Evolutionary conservation across 1,139 yeast genomes (phyloP).

Genomic region (Candida albicans): DNA sequence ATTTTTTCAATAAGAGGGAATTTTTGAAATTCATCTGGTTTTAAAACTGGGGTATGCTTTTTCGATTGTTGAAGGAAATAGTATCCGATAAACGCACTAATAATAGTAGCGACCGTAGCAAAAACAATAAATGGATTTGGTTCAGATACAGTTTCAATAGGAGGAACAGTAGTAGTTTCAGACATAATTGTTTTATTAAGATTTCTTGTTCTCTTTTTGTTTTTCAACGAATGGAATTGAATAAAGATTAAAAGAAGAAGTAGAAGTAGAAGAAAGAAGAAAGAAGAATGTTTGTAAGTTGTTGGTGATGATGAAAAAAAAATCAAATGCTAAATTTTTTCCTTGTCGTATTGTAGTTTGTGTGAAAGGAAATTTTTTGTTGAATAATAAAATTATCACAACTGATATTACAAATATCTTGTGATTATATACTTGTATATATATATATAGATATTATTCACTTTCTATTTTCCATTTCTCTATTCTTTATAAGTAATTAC

Average conservation of each 20-base stretch:
- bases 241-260: neutral
- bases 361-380: no score
- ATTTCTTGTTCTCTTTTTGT: no score
- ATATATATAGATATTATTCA: no score
- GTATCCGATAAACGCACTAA: constrained; percentile 36
- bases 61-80: constrained; percentile 37
- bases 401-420: no score
- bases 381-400: no score
- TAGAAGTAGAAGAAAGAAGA: neutral
- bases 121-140: constrained; percentile 40
- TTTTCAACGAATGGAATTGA: neutral
- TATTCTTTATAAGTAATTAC: no score
- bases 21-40: constrained; percentile 67
- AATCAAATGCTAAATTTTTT: neutral
- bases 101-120: constrained; percentile 46
- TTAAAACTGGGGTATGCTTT: constrained; percentile 54
- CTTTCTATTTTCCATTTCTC: no score
- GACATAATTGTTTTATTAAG: neutral
- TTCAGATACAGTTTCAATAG: constrained; percentile 19
- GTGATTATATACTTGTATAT: no score
- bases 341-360: no score
- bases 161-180: neutral
- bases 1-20: constrained; percentile 85
- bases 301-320: no score
- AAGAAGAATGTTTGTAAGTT: no score